Evolutionary conservation across 2,329 filamentous ascomycete species (phyloP), one percentile per base, ranked within the genome.

Genomic region (Colletotrichum karsti): DNA sequence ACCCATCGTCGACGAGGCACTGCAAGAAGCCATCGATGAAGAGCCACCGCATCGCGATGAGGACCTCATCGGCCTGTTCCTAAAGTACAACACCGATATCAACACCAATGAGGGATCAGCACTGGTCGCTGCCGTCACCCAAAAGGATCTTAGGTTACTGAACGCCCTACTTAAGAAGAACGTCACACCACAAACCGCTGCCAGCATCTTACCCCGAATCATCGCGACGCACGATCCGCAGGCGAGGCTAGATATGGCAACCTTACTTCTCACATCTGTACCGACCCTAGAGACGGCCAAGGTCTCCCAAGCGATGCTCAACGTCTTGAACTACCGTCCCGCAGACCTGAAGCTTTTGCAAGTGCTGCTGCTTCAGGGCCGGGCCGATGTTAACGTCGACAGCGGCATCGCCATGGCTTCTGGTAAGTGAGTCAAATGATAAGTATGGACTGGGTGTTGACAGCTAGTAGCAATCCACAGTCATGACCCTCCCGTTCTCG

Each of bases 1-100:
- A 0, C 77, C 82, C 2, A 79, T 78, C 39, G 77, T 89, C 5
- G 82, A 88, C 48, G 78, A 78, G 0, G 85, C 85, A 2, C 73
- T 90, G 2, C 84, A 88, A 65, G 81, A 84, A 24, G 84, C 84
- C n/a, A 83, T 89, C 44, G 80, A 82, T 13, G 83, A 87, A 44
- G 78, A 82, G 12, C 79, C 80, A 1, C 80, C 82, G 0, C 77
- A 80, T 42, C 79, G 85, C 39, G 87, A 90, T 41, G 81, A 84
- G 44, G 79, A 80, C 2, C 76, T 90, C 10, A 85, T 90, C 60
- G 79, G 81, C 7, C 78, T 90, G 5, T 76, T 90, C 4, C 77
- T 90, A 5, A 79, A 81, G 2, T 79, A 87, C 67, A 83, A 85
- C 13, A 85, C 85, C 4, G 86, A 89, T 53, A 81, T 87, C 39